phyloP scores from a whole-genome alignment of 768 basidiomycete genomes.

The Mycena haematopus region DNA sequence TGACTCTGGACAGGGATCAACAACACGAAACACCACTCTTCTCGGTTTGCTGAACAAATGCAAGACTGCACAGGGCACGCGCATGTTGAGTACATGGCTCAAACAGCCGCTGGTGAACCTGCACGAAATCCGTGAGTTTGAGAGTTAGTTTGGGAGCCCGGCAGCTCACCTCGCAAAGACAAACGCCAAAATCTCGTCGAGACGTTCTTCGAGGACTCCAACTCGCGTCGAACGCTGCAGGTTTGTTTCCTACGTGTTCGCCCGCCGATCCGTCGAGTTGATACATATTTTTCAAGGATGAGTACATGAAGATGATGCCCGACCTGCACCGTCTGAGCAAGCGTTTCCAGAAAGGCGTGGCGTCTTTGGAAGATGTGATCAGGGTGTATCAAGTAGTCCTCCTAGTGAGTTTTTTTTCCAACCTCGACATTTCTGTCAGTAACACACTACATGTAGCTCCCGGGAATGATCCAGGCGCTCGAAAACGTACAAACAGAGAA shows the following conservation, averaged over 20 bases:
- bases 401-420: constrained; percentile 57
- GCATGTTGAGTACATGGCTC: constrained; percentile 89
- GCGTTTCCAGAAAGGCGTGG: constrained; percentile 83
- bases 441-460: constrained; percentile 56
- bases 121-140: constrained; percentile 84
- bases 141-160: background rate
- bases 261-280: background rate
- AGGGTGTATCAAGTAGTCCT: constrained; percentile 93
- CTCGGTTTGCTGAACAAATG: constrained; percentile 93
- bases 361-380: constrained; percentile 93
- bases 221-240: constrained; percentile 74
- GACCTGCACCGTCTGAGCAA: constrained; percentile 93
- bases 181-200: constrained; percentile 90
- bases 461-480: constrained; percentile 73
- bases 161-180: constrained; percentile 49
- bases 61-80: constrained; percentile 93
- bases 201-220: constrained; percentile 80
- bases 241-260: constrained; percentile 43
- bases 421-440: background rate
- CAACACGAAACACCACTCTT: constrained; percentile 84
- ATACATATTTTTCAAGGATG: constrained; percentile 58
- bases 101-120: constrained; percentile 95
- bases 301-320: constrained; percentile 89
- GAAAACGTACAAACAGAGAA: constrained; percentile 54
- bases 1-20: constrained; percentile 49